Evolutionary conservation across 495 filamentous ascomycete species (phyloP).

Genomic region (Platismatia glauca): DNA sequence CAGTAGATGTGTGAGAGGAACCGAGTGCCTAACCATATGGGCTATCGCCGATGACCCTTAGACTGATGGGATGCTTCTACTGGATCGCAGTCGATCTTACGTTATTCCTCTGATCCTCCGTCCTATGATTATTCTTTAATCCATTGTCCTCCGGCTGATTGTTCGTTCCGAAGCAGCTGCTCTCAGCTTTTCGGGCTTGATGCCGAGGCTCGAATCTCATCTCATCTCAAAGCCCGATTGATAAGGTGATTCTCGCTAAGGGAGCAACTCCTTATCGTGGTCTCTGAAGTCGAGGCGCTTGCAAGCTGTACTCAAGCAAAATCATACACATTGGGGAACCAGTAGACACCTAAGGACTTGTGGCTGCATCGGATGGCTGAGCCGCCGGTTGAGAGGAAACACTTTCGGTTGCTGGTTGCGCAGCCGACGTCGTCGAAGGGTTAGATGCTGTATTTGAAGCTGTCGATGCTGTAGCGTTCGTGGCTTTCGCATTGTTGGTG

Average conservation of each 20-base stretch:
- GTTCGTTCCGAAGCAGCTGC: background rate
- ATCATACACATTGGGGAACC: too few relatives aligned
- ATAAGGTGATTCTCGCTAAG: background rate
- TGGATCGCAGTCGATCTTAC: background rate
- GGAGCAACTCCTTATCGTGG: background rate
- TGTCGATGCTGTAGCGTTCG: background rate
- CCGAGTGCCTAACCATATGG: background rate
- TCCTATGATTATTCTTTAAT: background rate
- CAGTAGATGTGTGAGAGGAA: background rate
- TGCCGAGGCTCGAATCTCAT: background rate
- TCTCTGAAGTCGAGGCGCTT: background rate
- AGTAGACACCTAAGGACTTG: background rate
- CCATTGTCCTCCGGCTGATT: background rate
- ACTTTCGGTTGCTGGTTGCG: background rate
- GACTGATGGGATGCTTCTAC: background rate
- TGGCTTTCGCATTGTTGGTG: slow-evolving; percentile 4
- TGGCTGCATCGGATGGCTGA: background rate
- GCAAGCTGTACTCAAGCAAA: background rate
- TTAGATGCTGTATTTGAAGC: background rate
- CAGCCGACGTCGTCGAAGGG: background rate
- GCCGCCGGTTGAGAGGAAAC: background rate
- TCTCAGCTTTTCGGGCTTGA: background rate
- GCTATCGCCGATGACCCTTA: background rate
- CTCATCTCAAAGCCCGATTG: background rate
- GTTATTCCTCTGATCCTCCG: background rate